phyloP scores from a whole-genome alignment of 441 rosid genomes.

The Brassica hybrid region DNA sequence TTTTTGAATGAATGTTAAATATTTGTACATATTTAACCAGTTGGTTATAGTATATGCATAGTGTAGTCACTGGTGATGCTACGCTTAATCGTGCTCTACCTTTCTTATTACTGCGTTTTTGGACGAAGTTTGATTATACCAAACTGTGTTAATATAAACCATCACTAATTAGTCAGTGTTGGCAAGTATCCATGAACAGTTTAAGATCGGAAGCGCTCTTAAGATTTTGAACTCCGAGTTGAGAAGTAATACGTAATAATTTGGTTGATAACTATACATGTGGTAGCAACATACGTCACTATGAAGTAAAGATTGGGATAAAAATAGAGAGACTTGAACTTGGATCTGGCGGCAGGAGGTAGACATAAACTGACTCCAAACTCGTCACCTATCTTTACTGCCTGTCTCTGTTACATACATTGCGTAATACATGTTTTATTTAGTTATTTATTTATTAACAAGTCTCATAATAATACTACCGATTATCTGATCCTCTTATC shows the following conservation, averaged over 20 bases:
- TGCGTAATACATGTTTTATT: conserved; percentile 13
- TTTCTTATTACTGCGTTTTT: background rate
- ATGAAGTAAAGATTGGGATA: conserved; percentile 10
- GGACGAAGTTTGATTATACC: background rate
- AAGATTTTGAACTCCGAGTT: background rate
- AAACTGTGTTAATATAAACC: background rate
- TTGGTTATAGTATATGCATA: too few species aligned
- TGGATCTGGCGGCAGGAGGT: conserved; percentile 45
- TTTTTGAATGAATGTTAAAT: too few species aligned
- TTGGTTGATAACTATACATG: background rate
- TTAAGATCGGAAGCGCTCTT: background rate
- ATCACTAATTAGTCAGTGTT: background rate
- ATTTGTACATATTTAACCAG: too few species aligned
- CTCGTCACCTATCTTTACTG: conserved; percentile 37
- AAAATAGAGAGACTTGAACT: conserved; percentile 22
- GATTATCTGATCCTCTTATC: too few species aligned
- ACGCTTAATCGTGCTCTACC: background rate
- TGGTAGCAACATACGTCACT: background rate
- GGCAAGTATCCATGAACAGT: background rate
- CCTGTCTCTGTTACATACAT: conserved; percentile 41
- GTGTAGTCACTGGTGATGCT: background rate
- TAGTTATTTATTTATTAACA: too few species aligned
- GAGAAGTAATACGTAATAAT: background rate
- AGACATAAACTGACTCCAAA: conserved; percentile 40
- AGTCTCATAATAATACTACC: too few species aligned